These are phyloP conservation scores for Penicillium fuscoglaucum DNA, from an alignment of 2,329 filamentous ascomycete species.

Conservation along the genomic window DNA sequence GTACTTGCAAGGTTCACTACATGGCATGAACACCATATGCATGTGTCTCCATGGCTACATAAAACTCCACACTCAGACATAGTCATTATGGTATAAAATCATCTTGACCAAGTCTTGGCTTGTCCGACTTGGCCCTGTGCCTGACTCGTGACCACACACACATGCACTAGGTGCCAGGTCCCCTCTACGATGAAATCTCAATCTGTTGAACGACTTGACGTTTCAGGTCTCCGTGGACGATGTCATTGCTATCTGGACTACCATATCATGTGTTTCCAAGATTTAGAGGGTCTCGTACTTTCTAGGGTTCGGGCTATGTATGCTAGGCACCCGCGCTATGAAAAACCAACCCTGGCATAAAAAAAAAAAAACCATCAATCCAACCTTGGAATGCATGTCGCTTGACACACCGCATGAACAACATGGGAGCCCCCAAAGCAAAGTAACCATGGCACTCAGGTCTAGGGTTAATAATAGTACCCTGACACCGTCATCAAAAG, in stretches of 20 bases:
- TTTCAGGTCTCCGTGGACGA: background rate
- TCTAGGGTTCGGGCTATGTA: background rate
- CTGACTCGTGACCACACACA: background rate
- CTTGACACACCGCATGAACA: background rate
- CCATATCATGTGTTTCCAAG: background rate
- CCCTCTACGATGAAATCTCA: constrained; percentile 3
- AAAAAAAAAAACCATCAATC: background rate
- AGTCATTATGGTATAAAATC: background rate
- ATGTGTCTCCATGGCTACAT: background rate
- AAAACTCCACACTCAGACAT: background rate
- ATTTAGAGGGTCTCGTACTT: background rate
- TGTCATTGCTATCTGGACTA: background rate
- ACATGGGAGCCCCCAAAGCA: background rate
- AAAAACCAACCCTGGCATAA: constrained; percentile 1
- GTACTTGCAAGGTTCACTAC: background rate
- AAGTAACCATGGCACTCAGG: background rate
- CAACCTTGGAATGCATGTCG: background rate
- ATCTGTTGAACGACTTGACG: background rate
- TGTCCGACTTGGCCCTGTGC: background rate
- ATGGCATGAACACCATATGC: background rate
- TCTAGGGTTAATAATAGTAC: background rate
- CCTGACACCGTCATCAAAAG: background rate
- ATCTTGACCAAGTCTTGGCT: background rate
- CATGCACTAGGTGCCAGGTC: background rate
- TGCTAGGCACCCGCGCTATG: background rate